Evolutionary conservation across 2,329 filamentous ascomycete species (phyloP).

Genomic region (Madurella mycetomatis): DNA sequence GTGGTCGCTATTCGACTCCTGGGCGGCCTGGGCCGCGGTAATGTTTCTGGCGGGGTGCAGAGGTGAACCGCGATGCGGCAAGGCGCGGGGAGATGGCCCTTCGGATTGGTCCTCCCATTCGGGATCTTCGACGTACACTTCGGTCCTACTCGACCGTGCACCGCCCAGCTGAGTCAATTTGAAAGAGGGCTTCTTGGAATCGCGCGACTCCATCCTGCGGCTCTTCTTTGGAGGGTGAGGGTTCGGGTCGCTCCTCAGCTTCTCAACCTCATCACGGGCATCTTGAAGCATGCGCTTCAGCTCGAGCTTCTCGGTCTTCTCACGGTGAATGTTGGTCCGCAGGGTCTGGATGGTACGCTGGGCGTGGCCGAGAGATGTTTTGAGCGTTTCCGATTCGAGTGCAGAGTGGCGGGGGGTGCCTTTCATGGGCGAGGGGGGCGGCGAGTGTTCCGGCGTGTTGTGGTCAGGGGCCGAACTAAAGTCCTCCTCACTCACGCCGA

Average conservation of each 20-base stretch:
- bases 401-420: conserved; percentile 84
- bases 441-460: conserved; percentile 81
- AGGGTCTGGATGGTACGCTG: conserved; percentile 96
- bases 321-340: conserved; percentile 89
- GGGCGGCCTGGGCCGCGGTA: conserved; percentile 28
- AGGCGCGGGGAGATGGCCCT: conserved; percentile 49
- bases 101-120: conserved; percentile 85
- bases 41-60: conserved; percentile 29
- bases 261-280: conserved; percentile 83
- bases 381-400: conserved; percentile 92
- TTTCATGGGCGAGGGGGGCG: conserved; percentile 85
- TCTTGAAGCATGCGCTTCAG: conserved; percentile 93
- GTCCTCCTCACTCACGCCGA: conserved; percentile 57
- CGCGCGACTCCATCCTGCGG: conserved; percentile 59
- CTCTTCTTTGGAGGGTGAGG: conserved; percentile 51
- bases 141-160: conserved; percentile 67
- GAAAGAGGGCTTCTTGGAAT: conserved; percentile 67
- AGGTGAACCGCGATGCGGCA: conserved; percentile 29
- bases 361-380: conserved; percentile 88
- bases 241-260: conserved; percentile 54
- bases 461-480: conserved; percentile 63
- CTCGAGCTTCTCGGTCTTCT: conserved; percentile 98
- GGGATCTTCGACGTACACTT: conserved; percentile 66
- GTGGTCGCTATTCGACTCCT: conserved; percentile 30
- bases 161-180: conserved; percentile 68